Evolutionary conservation across 208 protist genomes (phyloP), one percentile per base, ranked within the genome.

Genomic region (Angomonas desouzai): DNA sequence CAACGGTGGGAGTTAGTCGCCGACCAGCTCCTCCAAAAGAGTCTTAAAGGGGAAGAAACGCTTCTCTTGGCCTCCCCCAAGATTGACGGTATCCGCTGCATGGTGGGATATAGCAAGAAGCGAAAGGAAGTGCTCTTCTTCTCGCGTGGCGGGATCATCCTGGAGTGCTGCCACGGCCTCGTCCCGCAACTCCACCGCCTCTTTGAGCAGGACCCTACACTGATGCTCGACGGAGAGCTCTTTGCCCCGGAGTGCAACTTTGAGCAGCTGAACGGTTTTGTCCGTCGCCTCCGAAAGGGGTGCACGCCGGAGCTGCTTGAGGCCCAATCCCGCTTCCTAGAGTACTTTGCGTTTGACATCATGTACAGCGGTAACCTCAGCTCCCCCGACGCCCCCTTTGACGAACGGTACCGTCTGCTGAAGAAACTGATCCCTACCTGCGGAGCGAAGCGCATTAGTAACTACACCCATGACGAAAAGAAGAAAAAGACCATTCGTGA

Each of bases 261-360:
- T 70, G 86, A 95, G 69, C 74, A 92, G 68, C 80, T 95, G 18
- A 92, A 83, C 77, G 81, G 86, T 11, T 75, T 93, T 25, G 86
- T 93, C 36, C 78, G 89, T 3, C 70, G 83, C 29, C 80, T 82
- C 10, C 49, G 40, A 25, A 85, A 73, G 40, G 72, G 58, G 28
- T 51, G 58, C 32, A 74, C 73, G 2, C 59, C 74, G 13, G 70
- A 64, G 11, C 65, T 87, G 0, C 68, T 56, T 10, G 65, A 64
- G 47, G 74, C 67, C 10, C 84, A 92, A 63, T 62, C 68, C 10
- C 67, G 75, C 2, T 74, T 92, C 33, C 58, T 95, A 13, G 83
- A 95, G 72, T 93, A 91, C 77, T 92, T 89, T 63, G 84, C 86
- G 3, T 95, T 95, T 70, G 89, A 95, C 71, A 87, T 93, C 58